Conservation (phyloP, 371 early-diverging fungal species). For the Apophysomyces elegans region DNA sequence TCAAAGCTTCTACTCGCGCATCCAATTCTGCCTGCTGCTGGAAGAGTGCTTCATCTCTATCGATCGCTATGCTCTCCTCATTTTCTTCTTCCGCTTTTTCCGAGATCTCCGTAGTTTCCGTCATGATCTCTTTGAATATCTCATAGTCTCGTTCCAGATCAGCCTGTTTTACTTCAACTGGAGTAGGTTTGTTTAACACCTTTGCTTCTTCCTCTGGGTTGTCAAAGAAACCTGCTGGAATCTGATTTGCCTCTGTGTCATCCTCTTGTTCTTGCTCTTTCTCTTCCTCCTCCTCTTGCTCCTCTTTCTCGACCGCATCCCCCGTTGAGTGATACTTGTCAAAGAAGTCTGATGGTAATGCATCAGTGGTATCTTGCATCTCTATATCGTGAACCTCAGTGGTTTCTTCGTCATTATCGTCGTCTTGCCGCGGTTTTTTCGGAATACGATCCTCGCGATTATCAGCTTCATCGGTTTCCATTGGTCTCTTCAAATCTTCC, state of each 20-base stretch:
- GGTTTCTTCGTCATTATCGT: slow-evolving; percentile 25
- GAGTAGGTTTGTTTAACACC: slow-evolving; percentile 31
- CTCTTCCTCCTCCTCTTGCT: slow-evolving; percentile 5
- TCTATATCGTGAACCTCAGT: slow-evolving; percentile 27
- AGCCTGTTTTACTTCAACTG: slow-evolving; percentile 35
- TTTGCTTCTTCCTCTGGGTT: slow-evolving; percentile 53
- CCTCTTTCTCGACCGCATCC: slow-evolving; percentile 15
- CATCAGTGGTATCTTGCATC: slow-evolving; percentile 17
- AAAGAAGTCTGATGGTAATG: slow-evolving; percentile 32
- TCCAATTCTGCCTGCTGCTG: slow-evolving; percentile 46
- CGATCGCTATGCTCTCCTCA: slow-evolving; percentile 35
- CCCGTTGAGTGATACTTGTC: slow-evolving; percentile 13
- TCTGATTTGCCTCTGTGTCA: not conserved
- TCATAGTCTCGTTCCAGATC: slow-evolving; percentile 38
- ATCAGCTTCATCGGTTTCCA: slow-evolving; percentile 12
- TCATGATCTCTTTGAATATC: slow-evolving; percentile 42
- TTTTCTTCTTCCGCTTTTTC: slow-evolving; percentile 25
- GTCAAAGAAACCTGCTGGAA: slow-evolving; percentile 55
- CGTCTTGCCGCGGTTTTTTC: slow-evolving; percentile 9
- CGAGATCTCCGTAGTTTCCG: slow-evolving; percentile 29
- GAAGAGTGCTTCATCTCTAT: slow-evolving; percentile 40
- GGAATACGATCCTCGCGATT: slow-evolving; percentile 16
- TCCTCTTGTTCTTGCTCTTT: no score
- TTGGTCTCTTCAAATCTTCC: slow-evolving; percentile 25
- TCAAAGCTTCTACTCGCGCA: slow-evolving; percentile 41